phyloP scores from a whole-genome alignment of 768 basidiomycete species.

The Trichaptum fuscoviolaceum region DNA sequence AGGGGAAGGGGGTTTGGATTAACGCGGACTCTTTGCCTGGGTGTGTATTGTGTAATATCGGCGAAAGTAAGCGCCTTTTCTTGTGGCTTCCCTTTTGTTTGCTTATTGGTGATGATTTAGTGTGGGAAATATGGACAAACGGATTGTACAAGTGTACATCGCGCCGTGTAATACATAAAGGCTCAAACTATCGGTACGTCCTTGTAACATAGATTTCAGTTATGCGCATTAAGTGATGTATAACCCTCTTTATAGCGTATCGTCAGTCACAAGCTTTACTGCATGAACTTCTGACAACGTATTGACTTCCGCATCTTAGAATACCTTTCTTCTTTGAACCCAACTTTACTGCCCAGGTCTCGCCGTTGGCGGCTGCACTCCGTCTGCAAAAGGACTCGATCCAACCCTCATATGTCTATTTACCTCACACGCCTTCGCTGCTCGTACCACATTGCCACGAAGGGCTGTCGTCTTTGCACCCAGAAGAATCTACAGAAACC shows the following conservation, averaged over 20 bases:
- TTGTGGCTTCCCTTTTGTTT: too few species aligned
- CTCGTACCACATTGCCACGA: background rate
- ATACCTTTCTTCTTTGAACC: slow-evolving; percentile 96
- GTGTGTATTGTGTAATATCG: slow-evolving; percentile 87
- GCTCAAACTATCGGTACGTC: slow-evolving; percentile 56
- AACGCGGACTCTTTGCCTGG: slow-evolving; percentile 78
- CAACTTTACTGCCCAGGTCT: slow-evolving; percentile 66
- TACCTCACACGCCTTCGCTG: background rate
- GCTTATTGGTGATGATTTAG: too few species aligned
- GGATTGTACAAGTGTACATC: slow-evolving; percentile 84
- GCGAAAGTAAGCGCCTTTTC: slow-evolving; percentile 61
- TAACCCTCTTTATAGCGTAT: slow-evolving; percentile 45
- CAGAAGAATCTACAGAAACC: background rate
- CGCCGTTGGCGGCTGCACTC: slow-evolving; percentile 57
- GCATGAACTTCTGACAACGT: background rate
- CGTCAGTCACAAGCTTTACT: slow-evolving; percentile 50
- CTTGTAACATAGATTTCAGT: too few species aligned
- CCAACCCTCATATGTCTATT: background rate
- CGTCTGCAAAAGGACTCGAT: slow-evolving; percentile 30
- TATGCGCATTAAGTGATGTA: too few species aligned
- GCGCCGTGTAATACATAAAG: slow-evolving; percentile 81
- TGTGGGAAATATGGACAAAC: slow-evolving; percentile 92
- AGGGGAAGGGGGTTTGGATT: slow-evolving; percentile 72
- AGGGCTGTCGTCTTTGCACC: background rate
- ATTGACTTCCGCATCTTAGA: slow-evolving; percentile 28